Conservation (phyloP, 2,329 filamentous ascomycete species). For the Talaromyces sp. region DNA sequence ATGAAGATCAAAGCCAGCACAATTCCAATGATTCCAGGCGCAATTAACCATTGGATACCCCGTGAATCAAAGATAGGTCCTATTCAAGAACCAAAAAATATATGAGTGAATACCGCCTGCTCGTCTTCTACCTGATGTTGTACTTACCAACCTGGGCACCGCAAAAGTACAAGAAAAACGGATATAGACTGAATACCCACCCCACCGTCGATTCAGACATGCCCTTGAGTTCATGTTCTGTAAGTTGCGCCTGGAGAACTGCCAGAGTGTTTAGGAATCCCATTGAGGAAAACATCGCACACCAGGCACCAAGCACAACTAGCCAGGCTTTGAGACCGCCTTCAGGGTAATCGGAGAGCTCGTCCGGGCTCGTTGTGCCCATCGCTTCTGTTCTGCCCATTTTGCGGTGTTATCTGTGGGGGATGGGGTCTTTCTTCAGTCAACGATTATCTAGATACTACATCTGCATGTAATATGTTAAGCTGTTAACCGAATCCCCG, state of each 20-base stretch:
- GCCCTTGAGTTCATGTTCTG: constrained; percentile 29
- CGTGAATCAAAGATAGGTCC: constrained; percentile 35
- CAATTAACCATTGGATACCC: constrained; percentile 14
- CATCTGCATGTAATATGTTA: not conserved
- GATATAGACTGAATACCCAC: constrained; percentile 40
- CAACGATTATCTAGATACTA: not conserved
- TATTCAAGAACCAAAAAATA: not conserved
- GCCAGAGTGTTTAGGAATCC: constrained; percentile 39
- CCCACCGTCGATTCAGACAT: constrained; percentile 33
- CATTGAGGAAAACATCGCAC: constrained; percentile 36
- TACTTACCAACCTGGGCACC: constrained; percentile 21
- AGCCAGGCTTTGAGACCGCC: constrained; percentile 40
- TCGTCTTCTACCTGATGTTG: not conserved
- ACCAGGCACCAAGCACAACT: constrained; percentile 40
- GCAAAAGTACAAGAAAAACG: constrained; percentile 35
- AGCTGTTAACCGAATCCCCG: not conserved
- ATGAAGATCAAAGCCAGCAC: not conserved
- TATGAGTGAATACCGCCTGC: not conserved
- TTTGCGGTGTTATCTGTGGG: not conserved
- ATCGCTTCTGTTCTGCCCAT: not conserved
- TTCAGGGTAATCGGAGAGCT: constrained; percentile 29
- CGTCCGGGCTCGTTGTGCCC: not conserved
- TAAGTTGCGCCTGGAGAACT: constrained; percentile 36
- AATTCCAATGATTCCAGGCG: not conserved
- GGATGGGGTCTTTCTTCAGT: not conserved